Base-by-base conservation (phyloP, 768 basidiomycete species). In the Favolaschia claudopus region DNA sequence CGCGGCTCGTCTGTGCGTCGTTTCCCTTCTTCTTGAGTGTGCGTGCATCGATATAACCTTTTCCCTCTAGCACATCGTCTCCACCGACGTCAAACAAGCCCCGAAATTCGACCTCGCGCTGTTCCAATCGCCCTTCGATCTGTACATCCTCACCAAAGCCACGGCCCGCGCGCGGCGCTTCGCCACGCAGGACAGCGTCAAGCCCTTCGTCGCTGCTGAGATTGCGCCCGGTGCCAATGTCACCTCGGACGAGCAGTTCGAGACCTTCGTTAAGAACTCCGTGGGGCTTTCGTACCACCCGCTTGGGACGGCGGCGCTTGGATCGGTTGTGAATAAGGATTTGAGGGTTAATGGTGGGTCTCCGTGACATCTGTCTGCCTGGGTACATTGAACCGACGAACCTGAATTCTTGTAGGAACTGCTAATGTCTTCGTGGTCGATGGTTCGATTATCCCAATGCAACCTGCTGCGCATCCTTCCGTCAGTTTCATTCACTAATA, bases 1-100 rank as follows among this genome's bases (percentile, higher is more conserved):
- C 50, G 50, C 25, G 50, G 50, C 19, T 40, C 38, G 19, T 40
- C 50, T 32, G 50, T 52, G 28, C 20, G 29, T 32, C 14, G 25
- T 38, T 40, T 37, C 38, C 24, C 24, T 40, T 32, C 22, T 19
- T 52, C 13, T 29, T 52, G 29, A n/a, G n/a, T n/a, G n/a, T n/a
- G n/a, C n/a, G n/a, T 40, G 27, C 5, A 38, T 52, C 29, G 4
- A 25, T 20, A 28, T 19, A 42, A n/a, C n/a, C n/a, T n/a, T n/a
- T n/a, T n/a, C n/a, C n/a, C n/a, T n/a, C n/a, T 39, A 52, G 50
- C 50, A 52, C 50, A 52, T 52, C 29, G 50, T 52, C 29, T 52
- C 50, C 33, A 29, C 38, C 8, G 25, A 40, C 25, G 50, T 31
- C 31, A 52, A 28, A 10, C 12, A 17, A 5, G 50, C 50, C 5